Conservation (phyloP, 495 filamentous ascomycete genomes). For the Penicillium herquei region DNA sequence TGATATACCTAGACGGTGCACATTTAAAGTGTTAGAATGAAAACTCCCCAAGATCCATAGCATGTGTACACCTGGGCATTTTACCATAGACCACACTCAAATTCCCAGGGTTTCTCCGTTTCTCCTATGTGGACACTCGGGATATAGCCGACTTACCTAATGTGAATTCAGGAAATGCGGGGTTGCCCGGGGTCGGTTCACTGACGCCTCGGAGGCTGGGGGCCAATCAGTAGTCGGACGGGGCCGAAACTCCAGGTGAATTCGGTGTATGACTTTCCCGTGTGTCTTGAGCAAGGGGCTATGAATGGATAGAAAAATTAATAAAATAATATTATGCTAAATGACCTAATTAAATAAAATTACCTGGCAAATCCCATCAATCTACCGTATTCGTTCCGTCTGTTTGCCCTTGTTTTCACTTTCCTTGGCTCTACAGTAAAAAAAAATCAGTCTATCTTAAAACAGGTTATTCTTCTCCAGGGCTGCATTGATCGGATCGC, state of each 20-base stretch:
- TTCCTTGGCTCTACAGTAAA: background rate
- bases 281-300: background rate
- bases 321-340: too few species aligned
- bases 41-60: too few species aligned
- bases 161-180: slow-evolving; percentile 26
- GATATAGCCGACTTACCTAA: slow-evolving; percentile 26
- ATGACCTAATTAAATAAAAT: background rate
- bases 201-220: slow-evolving; percentile 31
- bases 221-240: slow-evolving; percentile 34
- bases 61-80: too few species aligned
- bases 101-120: background rate
- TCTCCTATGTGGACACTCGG: background rate
- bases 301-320: too few species aligned
- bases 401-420: background rate
- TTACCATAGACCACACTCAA: too few species aligned
- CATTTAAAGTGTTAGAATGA: too few species aligned
- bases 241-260: slow-evolving; percentile 18
- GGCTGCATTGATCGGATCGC: background rate
- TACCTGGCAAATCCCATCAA: too few species aligned
- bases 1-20: too few species aligned
- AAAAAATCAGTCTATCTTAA: background rate
- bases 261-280: slow-evolving; percentile 23
- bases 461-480: background rate
- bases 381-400: background rate
- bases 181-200: slow-evolving; percentile 35